Percentiles rank a stretch among this genome's conserved stretches.
Evolutionary conservation across 768 basidiomycete species (phyloP).

Genomic region (Hebeloma cylindrosporum): DNA sequence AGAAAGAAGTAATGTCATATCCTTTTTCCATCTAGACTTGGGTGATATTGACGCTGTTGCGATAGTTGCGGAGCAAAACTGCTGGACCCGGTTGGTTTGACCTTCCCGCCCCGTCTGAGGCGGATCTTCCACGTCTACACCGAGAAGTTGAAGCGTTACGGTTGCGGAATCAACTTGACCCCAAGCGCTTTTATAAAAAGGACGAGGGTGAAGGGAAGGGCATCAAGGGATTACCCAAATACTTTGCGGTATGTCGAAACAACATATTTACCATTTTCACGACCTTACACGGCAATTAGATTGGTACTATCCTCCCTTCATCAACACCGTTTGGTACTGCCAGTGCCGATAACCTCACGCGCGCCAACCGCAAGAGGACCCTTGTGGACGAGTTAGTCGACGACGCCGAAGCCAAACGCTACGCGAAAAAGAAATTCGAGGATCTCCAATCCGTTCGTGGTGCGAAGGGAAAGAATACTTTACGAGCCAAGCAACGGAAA

Average conservation of each 20-base stretch:
- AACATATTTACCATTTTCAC: constrained; percentile 5
- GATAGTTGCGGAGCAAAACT: constrained; percentile 66
- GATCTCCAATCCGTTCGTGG: constrained; percentile 70
- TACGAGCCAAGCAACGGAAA: constrained; percentile 63
- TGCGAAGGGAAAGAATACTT: constrained; percentile 68
- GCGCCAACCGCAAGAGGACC: constrained; percentile 72
- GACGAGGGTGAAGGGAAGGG: constrained; percentile 85
- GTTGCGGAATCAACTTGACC: constrained; percentile 84
- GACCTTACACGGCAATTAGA: constrained; percentile 39
- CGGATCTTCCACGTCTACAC: constrained; percentile 74
- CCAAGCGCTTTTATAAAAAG: constrained; percentile 88
- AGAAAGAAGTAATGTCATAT: constrained; percentile 57
- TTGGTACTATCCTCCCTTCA: constrained; percentile 76
- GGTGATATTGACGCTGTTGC: constrained; percentile 1
- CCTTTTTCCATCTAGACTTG: neutral
- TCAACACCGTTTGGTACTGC: constrained; percentile 70
- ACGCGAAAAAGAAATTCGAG: constrained; percentile 90
- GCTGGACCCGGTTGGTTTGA: constrained; percentile 87
- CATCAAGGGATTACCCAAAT: constrained; percentile 81
- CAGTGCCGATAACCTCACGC: constrained; percentile 68
- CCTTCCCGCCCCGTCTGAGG: constrained; percentile 77
- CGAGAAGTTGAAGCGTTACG: constrained; percentile 88
- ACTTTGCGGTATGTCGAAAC: constrained; percentile 74
- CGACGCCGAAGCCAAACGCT: constrained; percentile 81
- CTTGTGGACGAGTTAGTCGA: constrained; percentile 88